Conservation (phyloP, 1,139 yeast genomes). For the Candida sojae region DNA sequence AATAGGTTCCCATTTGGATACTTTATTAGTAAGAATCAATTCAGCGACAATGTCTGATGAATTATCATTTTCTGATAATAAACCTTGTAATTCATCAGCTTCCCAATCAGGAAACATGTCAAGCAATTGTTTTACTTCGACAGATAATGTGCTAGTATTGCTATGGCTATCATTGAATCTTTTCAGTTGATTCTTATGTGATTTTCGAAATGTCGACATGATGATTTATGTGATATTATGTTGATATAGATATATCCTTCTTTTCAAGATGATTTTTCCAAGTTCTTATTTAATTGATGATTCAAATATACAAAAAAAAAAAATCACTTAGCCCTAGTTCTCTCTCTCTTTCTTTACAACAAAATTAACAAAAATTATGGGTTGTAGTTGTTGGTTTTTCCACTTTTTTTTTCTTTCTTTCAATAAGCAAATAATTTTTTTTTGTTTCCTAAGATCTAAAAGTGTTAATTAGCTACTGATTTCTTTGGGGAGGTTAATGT, state of each 20-base stretch:
- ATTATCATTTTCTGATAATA: constrained; percentile 69
- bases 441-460: neutral
- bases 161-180: constrained; percentile 30
- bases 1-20: constrained; percentile 60
- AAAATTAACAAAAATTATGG: too few species aligned
- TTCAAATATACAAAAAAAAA: too few species aligned
- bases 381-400: neutral
- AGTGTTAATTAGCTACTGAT: too few species aligned
- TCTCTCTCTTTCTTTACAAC: too few species aligned
- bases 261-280: neutral
- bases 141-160: constrained; percentile 18
- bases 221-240: neutral
- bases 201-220: constrained; percentile 43
- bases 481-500: too few species aligned
- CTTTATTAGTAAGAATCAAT: constrained; percentile 82
- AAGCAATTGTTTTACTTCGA: constrained; percentile 57
- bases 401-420: neutral
- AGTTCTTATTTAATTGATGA: too few species aligned
- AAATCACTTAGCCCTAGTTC: too few species aligned
- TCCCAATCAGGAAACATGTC: constrained; percentile 98
- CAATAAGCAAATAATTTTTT: too few species aligned
- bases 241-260: neutral
- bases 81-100: constrained; percentile 74
- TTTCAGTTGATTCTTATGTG: constrained; percentile 48
- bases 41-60: constrained; percentile 81